phyloP scores from a whole-genome alignment of 306 rosid species.

The apple (Malus domestica) region ASM211411v1 NC_041805.1:28910001-28910500 shows the following conservation, averaged over 20 bases:
- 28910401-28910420: constrained; percentile 57
- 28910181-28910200: constrained; percentile 71
- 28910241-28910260: neutral
- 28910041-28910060: neutral
- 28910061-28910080: constrained; percentile 7
- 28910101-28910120: constrained; percentile 59
- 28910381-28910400: constrained; percentile 73
- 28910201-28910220: constrained; percentile 46
- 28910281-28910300: constrained; percentile 17
- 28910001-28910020: neutral
- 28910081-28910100: constrained; percentile 64
- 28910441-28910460: constrained; percentile 80
- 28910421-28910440: constrained; percentile 72
- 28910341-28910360: constrained; percentile 64
- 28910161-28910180: constrained; percentile 82
- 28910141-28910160: constrained; percentile 76
- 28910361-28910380: constrained; percentile 89
- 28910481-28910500: constrained; percentile 79
- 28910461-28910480: constrained; percentile 71
- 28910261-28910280: constrained; percentile 2
- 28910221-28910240: constrained; percentile 62
- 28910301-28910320: constrained; percentile 67
- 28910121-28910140: constrained; percentile 75
- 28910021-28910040: neutral
- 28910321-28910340: constrained; percentile 78